phyloP scores from a whole-genome alignment of 2,329 filamentous ascomycete species.

The Diplodia intermedia region DNA sequence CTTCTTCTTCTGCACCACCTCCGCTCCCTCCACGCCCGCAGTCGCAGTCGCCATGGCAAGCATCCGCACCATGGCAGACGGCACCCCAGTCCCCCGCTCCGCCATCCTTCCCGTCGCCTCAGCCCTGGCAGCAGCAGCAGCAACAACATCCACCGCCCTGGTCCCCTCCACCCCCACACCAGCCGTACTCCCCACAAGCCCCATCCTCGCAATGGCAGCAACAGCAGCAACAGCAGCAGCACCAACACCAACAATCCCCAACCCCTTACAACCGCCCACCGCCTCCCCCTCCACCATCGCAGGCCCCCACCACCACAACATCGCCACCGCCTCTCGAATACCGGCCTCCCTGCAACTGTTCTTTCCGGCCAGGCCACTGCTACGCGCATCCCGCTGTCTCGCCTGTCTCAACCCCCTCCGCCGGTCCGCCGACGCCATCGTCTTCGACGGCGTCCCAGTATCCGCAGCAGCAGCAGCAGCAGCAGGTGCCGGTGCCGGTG shows the following conservation, averaged over 20 bases:
- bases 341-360: too few species aligned
- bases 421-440: neutral
- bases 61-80: neutral
- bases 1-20: neutral
- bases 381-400: neutral
- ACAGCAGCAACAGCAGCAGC: neutral
- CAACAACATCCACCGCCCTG: neutral
- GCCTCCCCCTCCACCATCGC: neutral
- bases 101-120: neutral
- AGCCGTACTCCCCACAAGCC: neutral
- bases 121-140: neutral
- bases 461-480: neutral
- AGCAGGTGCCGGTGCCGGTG: neutral
- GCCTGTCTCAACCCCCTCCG: neutral
- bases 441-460: neutral
- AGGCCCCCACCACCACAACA: neutral
- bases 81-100: neutral
- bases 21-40: conserved; percentile 6
- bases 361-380: too few species aligned
- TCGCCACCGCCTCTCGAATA: too few species aligned
- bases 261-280: neutral
- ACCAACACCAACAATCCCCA: neutral
- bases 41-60: conserved; percentile 6
- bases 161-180: neutral
- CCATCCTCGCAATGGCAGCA: too few species aligned